Percentiles rank a stretch among this genome's conserved stretches.
These are phyloP conservation scores for Lathyrus tuberosus DNA, from an alignment of 306 rosid species.

Conservation along the genomic window DNA sequence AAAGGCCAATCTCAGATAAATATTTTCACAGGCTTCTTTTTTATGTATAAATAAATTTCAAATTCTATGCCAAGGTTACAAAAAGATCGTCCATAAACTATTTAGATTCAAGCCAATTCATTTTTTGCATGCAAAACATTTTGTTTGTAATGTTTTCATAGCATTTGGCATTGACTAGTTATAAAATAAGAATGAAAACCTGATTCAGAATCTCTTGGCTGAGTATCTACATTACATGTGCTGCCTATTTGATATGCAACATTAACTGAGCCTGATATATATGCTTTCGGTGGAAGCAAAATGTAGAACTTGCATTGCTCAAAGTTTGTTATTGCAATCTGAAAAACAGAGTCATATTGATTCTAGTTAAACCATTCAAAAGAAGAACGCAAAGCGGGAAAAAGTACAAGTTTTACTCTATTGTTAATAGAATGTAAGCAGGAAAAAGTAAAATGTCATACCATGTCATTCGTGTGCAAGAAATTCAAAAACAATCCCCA, in stretches of 20 bases:
- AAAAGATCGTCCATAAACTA: constrained; percentile 19
- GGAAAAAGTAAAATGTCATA: constrained; percentile 31
- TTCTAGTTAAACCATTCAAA: constrained; percentile 13
- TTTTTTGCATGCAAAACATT: constrained; percentile 10
- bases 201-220: constrained; percentile 45
- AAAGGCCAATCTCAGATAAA: constrained; percentile 37
- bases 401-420: not conserved
- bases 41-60: not conserved
- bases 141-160: not conserved
- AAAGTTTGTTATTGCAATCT: constrained; percentile 45
- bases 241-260: constrained; percentile 49
- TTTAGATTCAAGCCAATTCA: not conserved
- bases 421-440: not conserved
- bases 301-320: constrained; percentile 44
- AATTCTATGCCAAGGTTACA: not conserved
- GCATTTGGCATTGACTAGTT: constrained; percentile 12
- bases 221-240: constrained; percentile 17
- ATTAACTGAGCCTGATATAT: constrained; percentile 18
- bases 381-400: constrained; percentile 5
- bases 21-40: constrained; percentile 1
- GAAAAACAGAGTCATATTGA: constrained; percentile 25
- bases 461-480: constrained; percentile 37
- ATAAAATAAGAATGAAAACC: constrained; percentile 36
- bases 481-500: constrained; percentile 50
- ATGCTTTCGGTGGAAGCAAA: constrained; percentile 47